A percentile compares a stretch with the other conserved stretches of the same genome.
Evolutionary conservation across 768 basidiomycete genomes (phyloP).

Genomic region (Mycena capillaripes): DNA sequence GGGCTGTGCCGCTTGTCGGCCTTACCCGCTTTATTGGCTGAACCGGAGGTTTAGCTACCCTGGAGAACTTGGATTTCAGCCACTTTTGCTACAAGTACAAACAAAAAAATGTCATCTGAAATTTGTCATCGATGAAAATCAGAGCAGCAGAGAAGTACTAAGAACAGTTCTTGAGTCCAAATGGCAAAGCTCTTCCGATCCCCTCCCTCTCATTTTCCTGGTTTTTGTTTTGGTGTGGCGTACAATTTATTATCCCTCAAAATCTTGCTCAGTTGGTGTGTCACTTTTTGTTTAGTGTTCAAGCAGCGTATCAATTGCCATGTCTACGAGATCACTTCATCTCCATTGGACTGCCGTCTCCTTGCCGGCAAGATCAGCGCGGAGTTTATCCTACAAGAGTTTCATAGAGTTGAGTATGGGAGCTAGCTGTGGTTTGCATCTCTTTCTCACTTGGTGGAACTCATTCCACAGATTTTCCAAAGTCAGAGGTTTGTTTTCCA

Average conservation of each 20-base stretch:
- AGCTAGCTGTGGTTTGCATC: not conserved
- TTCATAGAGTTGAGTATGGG: not conserved
- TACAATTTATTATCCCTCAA: slow-evolving; percentile 2
- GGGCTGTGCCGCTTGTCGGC: too few relatives aligned
- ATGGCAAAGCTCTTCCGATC: not conserved
- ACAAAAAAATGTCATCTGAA: too few relatives aligned
- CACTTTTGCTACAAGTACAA: too few relatives aligned
- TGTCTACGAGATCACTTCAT: slow-evolving; percentile 3
- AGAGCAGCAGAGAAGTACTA: not conserved
- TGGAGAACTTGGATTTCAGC: too few relatives aligned
- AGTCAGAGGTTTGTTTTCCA: not conserved
- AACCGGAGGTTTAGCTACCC: too few relatives aligned
- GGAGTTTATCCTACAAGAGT: not conserved
- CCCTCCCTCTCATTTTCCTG: not conserved
- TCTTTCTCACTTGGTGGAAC: not conserved
- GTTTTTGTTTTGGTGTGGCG: not conserved
- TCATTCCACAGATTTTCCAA: not conserved
- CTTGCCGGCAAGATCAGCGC: not conserved
- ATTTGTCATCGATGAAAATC: not conserved
- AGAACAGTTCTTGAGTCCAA: not conserved
- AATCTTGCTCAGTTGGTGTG: not conserved
- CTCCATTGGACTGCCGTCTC: not conserved
- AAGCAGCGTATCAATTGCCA: slow-evolving; percentile 2
- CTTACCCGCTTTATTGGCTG: too few relatives aligned
- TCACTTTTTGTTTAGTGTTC: not conserved